Evolutionary conservation across 2,329 filamentous ascomycete genomes (phyloP).

Genomic region (Fusarium begoniae): DNA sequence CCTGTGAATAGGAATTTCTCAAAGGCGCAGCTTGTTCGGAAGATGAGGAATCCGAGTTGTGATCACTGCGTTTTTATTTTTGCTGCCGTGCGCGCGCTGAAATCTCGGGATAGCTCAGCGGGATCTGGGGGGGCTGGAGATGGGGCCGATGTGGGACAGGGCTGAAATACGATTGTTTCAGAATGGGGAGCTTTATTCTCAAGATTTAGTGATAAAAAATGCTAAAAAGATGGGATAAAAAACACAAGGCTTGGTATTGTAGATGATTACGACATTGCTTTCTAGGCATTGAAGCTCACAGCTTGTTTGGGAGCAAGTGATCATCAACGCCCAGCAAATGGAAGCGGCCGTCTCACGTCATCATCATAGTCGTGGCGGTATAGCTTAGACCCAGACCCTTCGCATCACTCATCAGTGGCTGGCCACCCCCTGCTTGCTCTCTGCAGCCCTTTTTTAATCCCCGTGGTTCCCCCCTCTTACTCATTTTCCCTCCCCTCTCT

Average conservation of each 20-base stretch:
- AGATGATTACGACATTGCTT: neutral
- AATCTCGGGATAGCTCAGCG: neutral
- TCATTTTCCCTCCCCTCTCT: neutral
- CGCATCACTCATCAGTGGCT: conserved; percentile 13
- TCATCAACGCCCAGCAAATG: conserved; percentile 19
- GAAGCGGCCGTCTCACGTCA: conserved; percentile 38
- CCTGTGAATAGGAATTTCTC: neutral
- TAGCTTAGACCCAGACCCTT: neutral
- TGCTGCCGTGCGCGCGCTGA: neutral
- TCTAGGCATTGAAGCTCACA: neutral
- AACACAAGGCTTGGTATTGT: neutral
- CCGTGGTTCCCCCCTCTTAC: neutral
- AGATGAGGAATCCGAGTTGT: conserved; percentile 7
- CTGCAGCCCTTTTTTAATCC: conserved; percentile 11
- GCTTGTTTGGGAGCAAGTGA: conserved; percentile 1
- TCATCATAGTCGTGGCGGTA: conserved; percentile 33
- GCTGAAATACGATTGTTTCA: conserved; percentile 17
- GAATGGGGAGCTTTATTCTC: neutral
- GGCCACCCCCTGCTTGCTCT: neutral
- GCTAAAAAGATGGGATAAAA: neutral
- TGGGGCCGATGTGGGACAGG: conserved; percentile 5
- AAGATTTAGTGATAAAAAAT: neutral
- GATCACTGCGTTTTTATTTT: neutral
- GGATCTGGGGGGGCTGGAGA: neutral
- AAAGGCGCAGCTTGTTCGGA: conserved; percentile 17